Evolutionary conservation across 345 rosid species (phyloP).

Genomic region (Eutrema heterophyllum): DNA sequence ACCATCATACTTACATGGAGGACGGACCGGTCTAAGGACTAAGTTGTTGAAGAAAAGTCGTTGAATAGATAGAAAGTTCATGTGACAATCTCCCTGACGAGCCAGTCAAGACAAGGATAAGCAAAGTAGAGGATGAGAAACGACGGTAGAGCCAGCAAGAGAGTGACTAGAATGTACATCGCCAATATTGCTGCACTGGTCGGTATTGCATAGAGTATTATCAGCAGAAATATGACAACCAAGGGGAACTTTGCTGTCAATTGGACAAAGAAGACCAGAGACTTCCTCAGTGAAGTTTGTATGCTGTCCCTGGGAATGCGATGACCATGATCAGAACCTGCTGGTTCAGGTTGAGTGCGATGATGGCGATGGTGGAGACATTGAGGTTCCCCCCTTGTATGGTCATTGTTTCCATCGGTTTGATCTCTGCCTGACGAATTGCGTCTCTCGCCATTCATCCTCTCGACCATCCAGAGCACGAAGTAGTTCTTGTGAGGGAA

Average conservation of each 20-base stretch:
- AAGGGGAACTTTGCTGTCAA: constrained; percentile 87
- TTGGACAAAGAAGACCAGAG: constrained; percentile 66
- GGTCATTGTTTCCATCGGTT: constrained; percentile 20
- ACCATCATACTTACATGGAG: constrained; percentile 10
- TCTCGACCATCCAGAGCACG: constrained; percentile 94
- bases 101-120: constrained; percentile 88
- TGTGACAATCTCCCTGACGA: constrained; percentile 74
- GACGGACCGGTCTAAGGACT: not conserved
- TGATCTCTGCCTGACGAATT: constrained; percentile 39
- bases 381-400: constrained; percentile 39
- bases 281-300: constrained; percentile 53
- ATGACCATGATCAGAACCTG: constrained; percentile 25
- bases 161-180: constrained; percentile 66
- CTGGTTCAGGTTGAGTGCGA: constrained; percentile 34
- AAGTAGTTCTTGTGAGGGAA: constrained; percentile 88
- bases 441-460: constrained; percentile 66
- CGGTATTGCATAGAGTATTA: constrained; percentile 77
- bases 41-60: not conserved
- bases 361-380: constrained; percentile 25
- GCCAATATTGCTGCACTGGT: constrained; percentile 80
- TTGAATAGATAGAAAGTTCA: constrained; percentile 27
- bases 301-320: constrained; percentile 22
- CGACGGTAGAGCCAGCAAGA: constrained; percentile 81
- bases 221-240: constrained; percentile 76
- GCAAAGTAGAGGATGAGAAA: constrained; percentile 84